Percentiles rank a stretch among this genome's conserved stretches.
phyloP scores from a whole-genome alignment of 2,329 filamentous ascomycete species.

The Huntiella moniliformis region DNA sequence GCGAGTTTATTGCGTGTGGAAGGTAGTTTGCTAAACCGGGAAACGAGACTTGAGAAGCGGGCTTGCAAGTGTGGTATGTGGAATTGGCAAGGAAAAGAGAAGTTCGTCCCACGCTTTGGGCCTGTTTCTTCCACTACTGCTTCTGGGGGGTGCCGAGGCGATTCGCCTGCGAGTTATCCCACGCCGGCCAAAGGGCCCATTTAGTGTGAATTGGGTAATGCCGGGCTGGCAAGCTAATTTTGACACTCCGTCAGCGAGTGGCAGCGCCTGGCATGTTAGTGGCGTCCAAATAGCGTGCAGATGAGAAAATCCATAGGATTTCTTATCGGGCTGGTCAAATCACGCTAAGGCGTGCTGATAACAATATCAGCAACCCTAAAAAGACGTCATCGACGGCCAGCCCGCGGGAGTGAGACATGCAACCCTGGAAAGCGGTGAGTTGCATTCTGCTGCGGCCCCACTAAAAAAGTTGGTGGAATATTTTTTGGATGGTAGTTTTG shows the following conservation, averaged over 20 bases:
- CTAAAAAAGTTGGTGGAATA: constrained; percentile 11
- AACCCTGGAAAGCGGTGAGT: constrained; percentile 10
- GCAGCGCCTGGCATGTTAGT: neutral
- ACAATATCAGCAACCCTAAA: too few relatives aligned
- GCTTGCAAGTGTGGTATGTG: too few relatives aligned
- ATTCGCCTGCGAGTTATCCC: constrained; percentile 10
- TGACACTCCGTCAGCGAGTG: neutral
- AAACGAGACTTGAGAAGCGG: too few relatives aligned
- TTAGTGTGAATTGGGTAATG: neutral
- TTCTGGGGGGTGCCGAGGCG: constrained; percentile 9
- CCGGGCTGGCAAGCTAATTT: neutral
- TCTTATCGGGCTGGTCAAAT: too few relatives aligned
- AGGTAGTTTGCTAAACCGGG: too few relatives aligned
- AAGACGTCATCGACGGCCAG: too few relatives aligned
- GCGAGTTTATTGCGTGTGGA: neutral
- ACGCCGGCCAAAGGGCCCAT: neutral
- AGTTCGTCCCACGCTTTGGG: neutral
- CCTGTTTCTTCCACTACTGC: too few relatives aligned
- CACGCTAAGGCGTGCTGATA: too few relatives aligned
- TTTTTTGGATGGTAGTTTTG: constrained; percentile 7
- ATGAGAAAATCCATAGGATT: too few relatives aligned
- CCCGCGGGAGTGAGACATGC: too few relatives aligned
- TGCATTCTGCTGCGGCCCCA: constrained; percentile 9
- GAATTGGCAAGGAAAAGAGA: neutral
- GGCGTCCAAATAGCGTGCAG: too few relatives aligned